phyloP scores from a whole-genome alignment of 306 rosid genomes.

The Dalbergia cochinchinensis region DNA sequence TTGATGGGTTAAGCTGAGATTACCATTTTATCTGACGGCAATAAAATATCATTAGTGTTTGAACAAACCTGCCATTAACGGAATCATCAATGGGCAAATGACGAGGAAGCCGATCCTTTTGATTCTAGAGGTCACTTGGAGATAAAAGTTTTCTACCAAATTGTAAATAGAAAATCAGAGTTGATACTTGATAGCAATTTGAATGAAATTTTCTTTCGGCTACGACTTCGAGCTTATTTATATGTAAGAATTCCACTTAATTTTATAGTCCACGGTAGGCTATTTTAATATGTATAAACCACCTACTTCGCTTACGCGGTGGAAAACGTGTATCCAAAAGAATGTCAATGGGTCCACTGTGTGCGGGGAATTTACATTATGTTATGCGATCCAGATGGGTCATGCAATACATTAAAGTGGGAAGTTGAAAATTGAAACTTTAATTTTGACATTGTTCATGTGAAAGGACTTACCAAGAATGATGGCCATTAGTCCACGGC shows the following conservation, averaged over 20 bases:
- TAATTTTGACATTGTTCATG: neutral
- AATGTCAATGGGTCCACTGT: neutral
- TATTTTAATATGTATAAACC: neutral
- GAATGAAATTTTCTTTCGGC: neutral
- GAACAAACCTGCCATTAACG: too few relatives aligned
- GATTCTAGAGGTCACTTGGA: neutral
- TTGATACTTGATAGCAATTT: neutral
- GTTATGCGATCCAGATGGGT: neutral
- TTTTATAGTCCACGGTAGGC: neutral
- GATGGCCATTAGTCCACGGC: neutral
- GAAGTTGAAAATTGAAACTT: slow-evolving; percentile 2
- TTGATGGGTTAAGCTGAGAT: too few relatives aligned
- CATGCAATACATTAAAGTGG: neutral
- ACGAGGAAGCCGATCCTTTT: too few relatives aligned
- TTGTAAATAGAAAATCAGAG: neutral
- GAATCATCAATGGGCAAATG: too few relatives aligned
- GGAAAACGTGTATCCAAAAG: neutral
- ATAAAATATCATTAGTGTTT: too few relatives aligned
- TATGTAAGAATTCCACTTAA: neutral
- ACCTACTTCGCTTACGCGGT: neutral
- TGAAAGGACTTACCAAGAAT: neutral
- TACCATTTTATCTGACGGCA: too few relatives aligned
- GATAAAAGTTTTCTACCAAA: neutral
- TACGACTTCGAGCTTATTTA: neutral
- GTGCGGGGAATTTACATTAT: neutral